Evolutionary conservation across 2,329 filamentous ascomycete species (phyloP).

Genomic region (Chaetomium olivaceum): DNA sequence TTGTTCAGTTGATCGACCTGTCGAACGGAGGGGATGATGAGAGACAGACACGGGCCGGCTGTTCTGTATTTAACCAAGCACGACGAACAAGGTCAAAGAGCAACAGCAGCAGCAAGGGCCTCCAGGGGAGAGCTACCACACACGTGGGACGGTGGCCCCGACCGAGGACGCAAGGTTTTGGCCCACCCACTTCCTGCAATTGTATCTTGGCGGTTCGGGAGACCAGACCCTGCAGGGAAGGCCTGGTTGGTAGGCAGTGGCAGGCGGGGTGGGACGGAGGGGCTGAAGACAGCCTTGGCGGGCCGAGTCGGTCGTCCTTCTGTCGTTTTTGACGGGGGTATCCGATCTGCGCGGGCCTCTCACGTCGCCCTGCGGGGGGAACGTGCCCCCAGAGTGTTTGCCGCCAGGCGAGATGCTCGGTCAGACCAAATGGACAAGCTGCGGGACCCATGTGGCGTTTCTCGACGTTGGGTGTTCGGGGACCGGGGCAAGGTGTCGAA

Average conservation of each 20-base stretch:
- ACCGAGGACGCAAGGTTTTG: background rate
- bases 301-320: conserved; percentile 10
- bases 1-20: conserved; percentile 16
- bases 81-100: background rate
- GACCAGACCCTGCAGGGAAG: background rate
- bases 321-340: background rate
- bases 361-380: background rate
- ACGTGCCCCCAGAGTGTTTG: conserved; percentile 4
- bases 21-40: conserved; percentile 6
- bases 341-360: conserved; percentile 1
- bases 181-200: background rate
- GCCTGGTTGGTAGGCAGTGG: background rate
- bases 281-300: conserved; percentile 17
- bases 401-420: background rate
- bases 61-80: conserved; percentile 21
- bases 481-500: background rate
- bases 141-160: conserved; percentile 16
- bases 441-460: background rate
- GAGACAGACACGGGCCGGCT: conserved; percentile 10
- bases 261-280: conserved; percentile 2
- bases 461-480: background rate
- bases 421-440: conserved; percentile 4
- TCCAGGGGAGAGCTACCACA: background rate
- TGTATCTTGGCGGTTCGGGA: conserved; percentile 3
- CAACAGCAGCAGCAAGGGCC: background rate